Evolutionary conservation across 2,329 filamentous ascomycete genomes (phyloP), one percentile per base, ranked within the genome.

Genomic region (Colletotrichum spinosum): DNA sequence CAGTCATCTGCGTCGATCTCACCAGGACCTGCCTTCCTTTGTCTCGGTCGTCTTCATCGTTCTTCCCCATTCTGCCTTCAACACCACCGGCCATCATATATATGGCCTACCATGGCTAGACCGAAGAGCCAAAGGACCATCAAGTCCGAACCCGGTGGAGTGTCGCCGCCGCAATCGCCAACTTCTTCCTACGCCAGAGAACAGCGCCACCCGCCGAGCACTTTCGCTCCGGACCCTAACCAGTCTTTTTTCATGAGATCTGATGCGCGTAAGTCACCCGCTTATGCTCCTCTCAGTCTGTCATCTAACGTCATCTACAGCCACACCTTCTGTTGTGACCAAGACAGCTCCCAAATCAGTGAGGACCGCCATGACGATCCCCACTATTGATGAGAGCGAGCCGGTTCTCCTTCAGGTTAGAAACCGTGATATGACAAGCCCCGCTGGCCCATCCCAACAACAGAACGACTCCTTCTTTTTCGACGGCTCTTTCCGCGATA

Each of bases 401-500:
- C 79, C 78, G 33, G 66, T 81, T 2, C 60, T 81, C 7, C 72
- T 77, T 49, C 78, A 81, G 62, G 63, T 81, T 9, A 76, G 79
- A 58, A 70, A 72, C 52, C 72, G 72, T 2, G 69, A 70, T 0
- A 72, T 70, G 51, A 25, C 25, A 53, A 64, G 41, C 62, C 68
- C 2, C 63, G 25, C 70, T 9, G 69, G 57, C 6, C 69, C 67
- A 0, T 71, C 74, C 8, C 75, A 70, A 37, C 75, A 70, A 37
- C 60, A 69, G 2, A 74, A 78, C 11, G 79, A 80, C 34, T 79
- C 76, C 56, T 58, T 56, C 66, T 79, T 80, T 67, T 80, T 81
- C 42, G 76, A 81, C 45, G 77, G 75, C 2, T 82, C 80, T 1
- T 82, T 82, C 44, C 75, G 78, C 48, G 83, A 85, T 7, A 86